A percentile compares a stretch with the other conserved stretches of the same genome.
phyloP scores from a whole-genome alignment of 495 filamentous ascomycete genomes.

The Amphirosellinia nigrospora region DNA sequence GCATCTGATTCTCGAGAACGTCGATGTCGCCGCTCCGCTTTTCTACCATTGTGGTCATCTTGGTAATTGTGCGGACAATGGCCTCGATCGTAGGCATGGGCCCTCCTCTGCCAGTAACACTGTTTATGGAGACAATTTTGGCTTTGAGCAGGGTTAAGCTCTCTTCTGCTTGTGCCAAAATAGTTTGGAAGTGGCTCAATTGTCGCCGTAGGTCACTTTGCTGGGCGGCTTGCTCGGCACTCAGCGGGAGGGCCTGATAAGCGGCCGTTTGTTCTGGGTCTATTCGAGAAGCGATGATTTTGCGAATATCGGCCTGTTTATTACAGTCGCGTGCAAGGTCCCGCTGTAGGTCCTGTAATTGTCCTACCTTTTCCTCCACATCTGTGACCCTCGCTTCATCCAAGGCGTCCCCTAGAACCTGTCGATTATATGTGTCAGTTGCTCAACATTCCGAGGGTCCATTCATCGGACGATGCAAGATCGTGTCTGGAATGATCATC shows the following conservation, averaged over 20 bases:
- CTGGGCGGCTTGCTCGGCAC: constrained; percentile 77
- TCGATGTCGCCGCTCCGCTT: constrained; percentile 86
- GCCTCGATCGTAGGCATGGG: constrained; percentile 85
- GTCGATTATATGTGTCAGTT: constrained; percentile 63
- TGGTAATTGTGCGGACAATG: constrained; percentile 85
- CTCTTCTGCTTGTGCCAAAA: constrained; percentile 79
- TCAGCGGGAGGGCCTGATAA: constrained; percentile 72
- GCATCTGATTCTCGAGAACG: constrained; percentile 84
- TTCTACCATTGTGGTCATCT: constrained; percentile 91
- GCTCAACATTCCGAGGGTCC: constrained; percentile 72
- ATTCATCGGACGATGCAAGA: constrained; percentile 67
- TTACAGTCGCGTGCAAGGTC: constrained; percentile 71
- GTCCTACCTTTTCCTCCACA: constrained; percentile 65
- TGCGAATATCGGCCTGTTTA: constrained; percentile 75
- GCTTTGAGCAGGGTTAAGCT: constrained; percentile 81
- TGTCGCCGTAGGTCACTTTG: constrained; percentile 80
- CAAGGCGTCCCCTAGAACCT: constrained; percentile 62
- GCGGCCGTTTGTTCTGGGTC: constrained; percentile 68
- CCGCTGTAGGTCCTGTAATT: constrained; percentile 64
- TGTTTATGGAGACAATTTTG: constrained; percentile 66
- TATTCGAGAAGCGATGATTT: constrained; percentile 64
- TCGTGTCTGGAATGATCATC: constrained; percentile 59
- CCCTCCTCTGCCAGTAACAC: constrained; percentile 49
- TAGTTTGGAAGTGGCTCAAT: constrained; percentile 71
- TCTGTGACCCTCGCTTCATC: constrained; percentile 68